Base-by-base conservation (phyloP, 768 basidiomycete species). In the Amanita thiersii region DNA sequence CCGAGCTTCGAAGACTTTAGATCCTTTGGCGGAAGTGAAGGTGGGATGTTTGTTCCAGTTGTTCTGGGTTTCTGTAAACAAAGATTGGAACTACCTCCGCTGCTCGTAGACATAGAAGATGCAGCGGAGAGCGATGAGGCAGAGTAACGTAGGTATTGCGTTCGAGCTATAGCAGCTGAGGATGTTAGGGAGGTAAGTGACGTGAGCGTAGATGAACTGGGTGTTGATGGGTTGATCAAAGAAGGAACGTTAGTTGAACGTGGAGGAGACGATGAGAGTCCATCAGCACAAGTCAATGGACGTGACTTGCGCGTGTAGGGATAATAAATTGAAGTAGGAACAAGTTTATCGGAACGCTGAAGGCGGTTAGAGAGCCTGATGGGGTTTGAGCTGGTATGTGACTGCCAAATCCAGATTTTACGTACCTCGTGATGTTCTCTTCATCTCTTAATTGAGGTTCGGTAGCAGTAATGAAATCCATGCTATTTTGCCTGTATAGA, bases 401-500 rank as follows among this genome's bases (percentile, higher is more conserved):
- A n/a, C n/a, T n/a, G n/a, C n/a, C 43, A 30, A 47, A 43, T 33
- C 21, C 2, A 24, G 35, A 21, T 9, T 14, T 30, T 24, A 68
- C 76, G 40, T 60, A 87, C 86, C 76, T 72, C 43, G 71, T 67
- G 54, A 86, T 77, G 39, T 66, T 66, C 39, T 77, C 69, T 42
- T 68, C 75, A 40, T 70, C 66, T 49, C 69, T 65, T 50, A 68
- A 53, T 45, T 75, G 64, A 37, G 58, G 60, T 29, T 62, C 65
- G 39, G 69, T 68, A 21, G 70, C 59, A 45, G 72, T 74, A 61
- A 90, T 76, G 49, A 87, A 88, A 54, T 90, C 87, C 87, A 89
- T 89, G 57, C 85, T 86, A 17, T 85, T 86, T 64, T 86, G 85
- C 44, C 82, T 70, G 60, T 86, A 85, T 18, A 87, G 64, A 12